These are phyloP conservation scores for Multifurca ochricompacta DNA, from an alignment of 768 basidiomycete species.

Conservation along the genomic window DNA sequence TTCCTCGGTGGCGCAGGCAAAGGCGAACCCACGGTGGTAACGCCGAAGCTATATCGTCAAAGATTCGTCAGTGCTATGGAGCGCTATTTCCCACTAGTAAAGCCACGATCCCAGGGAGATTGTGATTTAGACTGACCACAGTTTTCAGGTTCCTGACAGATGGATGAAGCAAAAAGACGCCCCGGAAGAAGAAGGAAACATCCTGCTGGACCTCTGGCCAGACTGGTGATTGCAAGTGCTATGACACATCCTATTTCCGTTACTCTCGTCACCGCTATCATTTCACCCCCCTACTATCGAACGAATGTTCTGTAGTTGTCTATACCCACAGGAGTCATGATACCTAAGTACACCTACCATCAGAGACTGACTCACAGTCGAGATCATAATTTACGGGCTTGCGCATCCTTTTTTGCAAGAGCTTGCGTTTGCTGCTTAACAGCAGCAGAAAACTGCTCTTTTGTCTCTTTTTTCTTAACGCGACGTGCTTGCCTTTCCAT, in stretches of 20 bases:
- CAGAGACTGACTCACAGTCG: not conserved
- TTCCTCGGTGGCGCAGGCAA: conserved; percentile 77
- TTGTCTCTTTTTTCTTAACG: conserved; percentile 56
- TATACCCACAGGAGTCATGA: conserved; percentile 14
- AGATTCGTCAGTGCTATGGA: conserved; percentile 86
- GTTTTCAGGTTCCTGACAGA: conserved; percentile 66
- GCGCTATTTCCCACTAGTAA: conserved; percentile 77
- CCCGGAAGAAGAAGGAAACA: conserved; percentile 61
- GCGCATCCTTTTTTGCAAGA: conserved; percentile 37
- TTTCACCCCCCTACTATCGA: not conserved
- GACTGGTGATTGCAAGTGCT: conserved; percentile 28
- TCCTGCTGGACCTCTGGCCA: conserved; percentile 33
- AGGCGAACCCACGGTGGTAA: conserved; percentile 94
- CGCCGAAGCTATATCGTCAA: conserved; percentile 89
- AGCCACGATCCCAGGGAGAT: conserved; percentile 21
- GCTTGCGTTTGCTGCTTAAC: conserved; percentile 49
- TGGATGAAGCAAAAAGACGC: conserved; percentile 85
- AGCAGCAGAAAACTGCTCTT: conserved; percentile 57
- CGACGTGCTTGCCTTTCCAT: conserved; percentile 56
- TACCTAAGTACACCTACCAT: conserved; percentile 3
- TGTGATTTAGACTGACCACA: conserved; percentile 8
- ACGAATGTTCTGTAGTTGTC: conserved; percentile 6
- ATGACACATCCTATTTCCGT: not conserved
- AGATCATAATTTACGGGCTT: conserved; percentile 27
- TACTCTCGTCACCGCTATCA: not conserved